These are phyloP conservation scores for Hypomontagnella monticulosa DNA, from an alignment of 495 filamentous ascomycete species.

Conservation along the genomic window DNA sequence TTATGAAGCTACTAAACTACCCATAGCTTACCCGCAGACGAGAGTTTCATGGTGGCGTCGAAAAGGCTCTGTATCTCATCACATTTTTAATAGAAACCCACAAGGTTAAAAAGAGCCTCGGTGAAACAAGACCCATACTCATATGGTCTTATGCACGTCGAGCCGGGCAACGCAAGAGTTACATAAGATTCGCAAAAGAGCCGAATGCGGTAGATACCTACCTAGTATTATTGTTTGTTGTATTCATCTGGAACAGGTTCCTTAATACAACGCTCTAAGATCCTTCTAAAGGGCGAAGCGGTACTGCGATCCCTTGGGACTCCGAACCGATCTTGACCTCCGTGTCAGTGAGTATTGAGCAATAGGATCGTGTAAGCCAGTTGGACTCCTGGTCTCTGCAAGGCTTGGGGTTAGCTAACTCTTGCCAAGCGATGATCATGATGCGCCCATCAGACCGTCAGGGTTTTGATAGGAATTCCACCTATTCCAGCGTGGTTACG, in stretches of 20 bases:
- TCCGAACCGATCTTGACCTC: conserved; percentile 17
- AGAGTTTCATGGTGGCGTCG: conserved; percentile 32
- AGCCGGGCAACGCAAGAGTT: conserved; percentile 12
- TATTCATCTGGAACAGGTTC: conserved; percentile 11
- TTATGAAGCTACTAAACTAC: conserved; percentile 6
- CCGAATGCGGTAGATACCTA: conserved; percentile 18
- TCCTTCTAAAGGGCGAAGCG: conserved; percentile 6
- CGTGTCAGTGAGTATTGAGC: conserved; percentile 25
- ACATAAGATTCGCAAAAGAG: conserved; percentile 22
- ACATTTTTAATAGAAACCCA: conserved; percentile 32
- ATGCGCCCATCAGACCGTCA: conserved; percentile 25
- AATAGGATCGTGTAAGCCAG: conserved; percentile 20
- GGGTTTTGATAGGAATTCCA: conserved; percentile 25
- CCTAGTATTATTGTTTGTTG: conserved; percentile 1
- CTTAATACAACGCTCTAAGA: conserved; percentile 10
- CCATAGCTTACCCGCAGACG: conserved; percentile 33
- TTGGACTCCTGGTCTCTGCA: conserved; percentile 25
- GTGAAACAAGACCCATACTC: conserved; percentile 40
- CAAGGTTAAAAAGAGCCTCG: conserved; percentile 37
- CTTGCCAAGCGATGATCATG: conserved; percentile 28
- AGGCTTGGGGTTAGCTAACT: conserved; percentile 28
- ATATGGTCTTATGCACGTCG: conserved; percentile 26
- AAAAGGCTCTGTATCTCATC: conserved; percentile 30
- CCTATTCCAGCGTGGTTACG: conserved; percentile 39
- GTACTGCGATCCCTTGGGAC: conserved; percentile 26